Base-by-base conservation (phyloP, 2,329 filamentous ascomycete genomes). In the Colletotrichum orbiculare region DNA sequence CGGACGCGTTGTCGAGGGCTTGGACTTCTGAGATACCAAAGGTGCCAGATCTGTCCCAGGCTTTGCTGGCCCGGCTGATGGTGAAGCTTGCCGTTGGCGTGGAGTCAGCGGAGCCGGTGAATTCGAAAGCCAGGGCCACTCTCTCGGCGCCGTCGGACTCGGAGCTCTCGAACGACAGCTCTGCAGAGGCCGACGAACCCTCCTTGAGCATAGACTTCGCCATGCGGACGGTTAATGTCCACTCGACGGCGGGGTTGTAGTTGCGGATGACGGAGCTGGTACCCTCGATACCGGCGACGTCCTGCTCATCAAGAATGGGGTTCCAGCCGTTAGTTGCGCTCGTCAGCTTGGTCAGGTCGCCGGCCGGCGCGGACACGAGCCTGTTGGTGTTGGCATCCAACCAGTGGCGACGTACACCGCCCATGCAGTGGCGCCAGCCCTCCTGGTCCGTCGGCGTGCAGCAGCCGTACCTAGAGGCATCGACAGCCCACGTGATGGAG, bases 401-500 rank as follows among this genome's bases (percentile, higher is more conserved):
- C 66, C 65, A 69, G 58, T 69, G 67, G 10, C 56, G 57, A 9
- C 62, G 66, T 9, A 65, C 54, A 13, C 60, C 62, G 37, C 57
- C 66, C 67, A 68, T 68, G 54, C 54, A 56, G 69, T 73, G 38
- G 71, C 73, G 53, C 75, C 76, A 78, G 11, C 71, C 71, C 38
- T 77, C 75, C 0, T 56, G 41, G 3, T 59, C 75, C 0, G 75
- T 76, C 1, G 76, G 75, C 2, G 75, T 75, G 2, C 63, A 66
- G 33, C 70, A 60, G 2, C 72, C 71, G 33, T 78, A 69, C 3
- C 41, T 76, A 50, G 76, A 72, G 69, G 75, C 76, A 43, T 78
- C 77, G 2, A 76, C 77, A 1, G 76, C 76, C 75, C 75, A 78
- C 9, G 75, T 72, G 9, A 78, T 71, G 13, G 70, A 77, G 6